phyloP scores from a whole-genome alignment of 1,284 basidiomycete genomes.

The Naganishia sp. region DNA sequence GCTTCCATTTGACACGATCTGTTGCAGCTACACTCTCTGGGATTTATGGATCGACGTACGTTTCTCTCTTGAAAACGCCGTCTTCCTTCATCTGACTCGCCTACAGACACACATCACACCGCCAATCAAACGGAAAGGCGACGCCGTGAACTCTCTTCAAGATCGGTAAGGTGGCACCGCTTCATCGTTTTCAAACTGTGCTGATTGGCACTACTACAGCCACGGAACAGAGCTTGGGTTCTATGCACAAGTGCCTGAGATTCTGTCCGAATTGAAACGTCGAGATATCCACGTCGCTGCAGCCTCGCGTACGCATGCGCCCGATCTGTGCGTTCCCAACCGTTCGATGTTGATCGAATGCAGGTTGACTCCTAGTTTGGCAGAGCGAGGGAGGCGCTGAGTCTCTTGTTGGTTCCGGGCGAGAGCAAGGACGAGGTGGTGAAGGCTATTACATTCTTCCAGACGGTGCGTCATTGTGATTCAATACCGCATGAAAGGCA shows the following conservation, averaged over 20 bases:
- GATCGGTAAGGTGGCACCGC: slow-evolving; percentile 18
- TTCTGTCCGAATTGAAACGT: slow-evolving; percentile 64
- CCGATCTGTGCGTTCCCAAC: slow-evolving; percentile 65
- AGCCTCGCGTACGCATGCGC: slow-evolving; percentile 72
- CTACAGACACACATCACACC: slow-evolving; percentile 30
- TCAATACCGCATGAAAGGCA: not conserved
- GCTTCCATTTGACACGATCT: not conserved
- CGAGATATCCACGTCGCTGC: slow-evolving; percentile 67
- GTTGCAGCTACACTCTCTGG: slow-evolving; percentile 14
- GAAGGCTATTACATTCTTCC: slow-evolving; percentile 69
- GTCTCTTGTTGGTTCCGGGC: slow-evolving; percentile 66
- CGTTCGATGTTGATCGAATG: slow-evolving; percentile 1
- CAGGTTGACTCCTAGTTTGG: slow-evolving; percentile 1
- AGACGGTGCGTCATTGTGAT: slow-evolving; percentile 52
- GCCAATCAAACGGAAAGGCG: slow-evolving; percentile 28
- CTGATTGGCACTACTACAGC: not conserved
- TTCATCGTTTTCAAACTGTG: not conserved
- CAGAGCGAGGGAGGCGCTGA: slow-evolving; percentile 74
- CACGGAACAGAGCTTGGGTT: slow-evolving; percentile 22
- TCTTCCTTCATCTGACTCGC: no score
- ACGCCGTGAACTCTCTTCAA: slow-evolving; percentile 25
- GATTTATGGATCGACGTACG: slow-evolving; percentile 25
- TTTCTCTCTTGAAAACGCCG: no score
- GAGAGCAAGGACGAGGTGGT: slow-evolving; percentile 55
- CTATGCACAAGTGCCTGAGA: slow-evolving; percentile 46